Base-by-base conservation (phyloP, 768 basidiomycete species). In the Fistulinella prunicolor region DNA sequence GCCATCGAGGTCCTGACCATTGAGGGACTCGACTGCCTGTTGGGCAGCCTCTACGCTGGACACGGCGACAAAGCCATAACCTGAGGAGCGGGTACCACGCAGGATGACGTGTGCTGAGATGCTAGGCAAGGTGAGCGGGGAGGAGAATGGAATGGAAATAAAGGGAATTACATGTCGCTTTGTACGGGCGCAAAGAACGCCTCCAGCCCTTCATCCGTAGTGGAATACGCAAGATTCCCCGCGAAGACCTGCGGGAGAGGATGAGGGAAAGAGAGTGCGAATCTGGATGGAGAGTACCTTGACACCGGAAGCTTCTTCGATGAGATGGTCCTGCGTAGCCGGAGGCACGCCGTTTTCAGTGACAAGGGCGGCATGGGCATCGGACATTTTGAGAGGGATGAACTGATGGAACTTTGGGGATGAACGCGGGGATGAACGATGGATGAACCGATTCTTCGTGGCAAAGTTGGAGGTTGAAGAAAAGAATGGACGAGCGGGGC, bases 151-250 rank as follows among this genome's bases (percentile, higher is more conserved):
- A 43, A 14, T n/a, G 14, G 43, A 39, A 40, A 42, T 30, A 32
- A 44, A 30, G 62, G 16, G 12, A 81, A 86, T 65, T 77, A 94
- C 93, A 94, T 85, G 72, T 91, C 90, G 76, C 73, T 81, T 71
- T 81, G 77, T 66, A 91, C 85, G 67, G 87, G 86, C 71, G 79
- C 86, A 79, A 94, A 95, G 79, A 95, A 87, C 71, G 88, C 75
- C 85, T 82, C 88, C 75, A 95, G 86, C 83, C 89, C 89, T 73
- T 91, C 87, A 79, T 92, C 89, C 78, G 87, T 90, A 59, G 89
- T 92, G 66, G 83, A 77, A 73, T 94, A 95, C 76, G 90, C 83
- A 78, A 95, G 91, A 75, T 95, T 95, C 62, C 93, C 93, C 66
- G 85, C 89, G 71, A 94, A 94, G 76, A 93, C 89, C 91, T 94